Evolutionary conservation across 257 asterid genomes (phyloP), one percentile per base, ranked within the genome.

Genomic region (Nicotiana tabacum): DNA sequence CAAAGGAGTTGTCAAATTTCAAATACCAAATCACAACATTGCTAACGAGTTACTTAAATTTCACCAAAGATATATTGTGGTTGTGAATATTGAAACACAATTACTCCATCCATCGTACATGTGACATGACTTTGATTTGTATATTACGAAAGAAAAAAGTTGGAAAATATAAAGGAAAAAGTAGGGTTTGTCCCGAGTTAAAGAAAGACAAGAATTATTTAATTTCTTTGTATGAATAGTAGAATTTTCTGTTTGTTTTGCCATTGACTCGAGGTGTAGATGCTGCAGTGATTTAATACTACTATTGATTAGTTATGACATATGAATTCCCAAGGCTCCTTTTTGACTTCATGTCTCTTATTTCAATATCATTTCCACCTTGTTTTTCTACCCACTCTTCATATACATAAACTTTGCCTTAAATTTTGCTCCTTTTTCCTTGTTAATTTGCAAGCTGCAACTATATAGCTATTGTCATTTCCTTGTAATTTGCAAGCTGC

Each of bases 231-330:
- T 43, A 43, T 46, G 61, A 72, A 72, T 72, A 72, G 79, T 72
- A 13, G 6, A 24, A 72, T 5, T 72, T 72, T 72, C 79, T 72
- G 60, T 72, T 72, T 46, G 24, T 46, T 60, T 37, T 60, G 33
- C n/a, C 72, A 78, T 60, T 78, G 82, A 78, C 72, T 78, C 82
- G 82, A 78, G 82, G 79, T 72, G 39, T 21, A 46, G 21, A 78
- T 60, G 24, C 12, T 78, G 82, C 39, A 60, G 27, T 60, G 58
- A 78, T 78, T 60, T 60, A 78, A 78, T 61, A 27, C 27, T n/a
- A 67, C 51, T 67, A 57, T 78, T 78, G 13, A 58, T 78, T 60
- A 58, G 24, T 58, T 78, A 60, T 60, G 82, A 21, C 37, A 57
- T 77, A 68, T 72, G 37, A 60, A 57, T 60, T 43, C 33, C 70